Evolutionary conservation across 2,329 filamentous ascomycete genomes (phyloP), one percentile per base, ranked within the genome.

Genomic region (Penicillium nordicum): DNA sequence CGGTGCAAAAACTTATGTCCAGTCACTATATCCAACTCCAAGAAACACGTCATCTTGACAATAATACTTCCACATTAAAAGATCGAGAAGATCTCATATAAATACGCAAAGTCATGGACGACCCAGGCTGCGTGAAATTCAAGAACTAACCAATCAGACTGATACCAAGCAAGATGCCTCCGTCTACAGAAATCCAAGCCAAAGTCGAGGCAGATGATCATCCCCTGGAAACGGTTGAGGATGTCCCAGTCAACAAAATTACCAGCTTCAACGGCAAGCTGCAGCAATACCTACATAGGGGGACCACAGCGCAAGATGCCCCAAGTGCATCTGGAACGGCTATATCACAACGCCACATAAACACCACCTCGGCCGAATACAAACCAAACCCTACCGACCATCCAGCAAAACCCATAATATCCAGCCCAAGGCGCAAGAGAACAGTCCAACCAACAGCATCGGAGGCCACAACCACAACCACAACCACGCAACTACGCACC

Each of bases 261-360:
- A 70, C 69, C 50, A 73, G 65, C 44, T 76, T 76, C 57, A 66
- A 74, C 42, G 74, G 74, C 14, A 62, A 57, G 16, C 60, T 76
- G 8, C 69, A 70, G 32, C 66, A 69, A 59, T 76, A 67, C 42
- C 57, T 72, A 1, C 71, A 76, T 52, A 44, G 14, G 2, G 34
- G 27, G 23, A 49, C 27, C 23, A 12, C 41, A 54, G 0, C 54
- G 60, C 32, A 48, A 52, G 23, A 49, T 49, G 11, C 34, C 7
- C 27, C 37, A 14, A 40, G 16, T 4, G 10, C 36, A 37, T 32
- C 34, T 12, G 37, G 14, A 9, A 34, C 34, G 12, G 53, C 52
- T 37, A 38, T 52, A 46, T 52, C 53, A 10, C 56, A 53, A 32
- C 29, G 25, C 12, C 32, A 16, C 27, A n/a, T 25, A 21, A 46